These are phyloP conservation scores for Wickerhamomyces xylosicus DNA, from an alignment of 805 yeast genomes.

Conservation along the genomic window DNA sequence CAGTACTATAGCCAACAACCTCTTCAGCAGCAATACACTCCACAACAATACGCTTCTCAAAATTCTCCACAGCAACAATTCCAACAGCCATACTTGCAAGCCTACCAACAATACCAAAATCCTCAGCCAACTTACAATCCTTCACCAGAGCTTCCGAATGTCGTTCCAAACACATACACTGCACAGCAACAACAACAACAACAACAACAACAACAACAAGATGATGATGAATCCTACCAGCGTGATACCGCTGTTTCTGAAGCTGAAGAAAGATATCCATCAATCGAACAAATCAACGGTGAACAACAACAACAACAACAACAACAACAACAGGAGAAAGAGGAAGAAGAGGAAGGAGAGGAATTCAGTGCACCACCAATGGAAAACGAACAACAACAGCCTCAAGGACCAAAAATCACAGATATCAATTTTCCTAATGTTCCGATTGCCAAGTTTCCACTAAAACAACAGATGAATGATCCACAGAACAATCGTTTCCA, in stretches of 20 bases:
- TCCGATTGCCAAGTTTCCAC: conserved; percentile 21
- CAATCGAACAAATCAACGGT: too few relatives aligned
- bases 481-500: too few relatives aligned
- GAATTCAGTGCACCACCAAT: too few relatives aligned
- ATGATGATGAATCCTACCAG: conserved; percentile 1
- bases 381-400: conserved; percentile 5
- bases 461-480: neutral
- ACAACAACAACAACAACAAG: neutral
- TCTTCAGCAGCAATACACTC: conserved; percentile 3
- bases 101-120: conserved; percentile 6
- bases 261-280: conserved; percentile 6
- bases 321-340: conserved; percentile 6
- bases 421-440: conserved; percentile 31
- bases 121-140: conserved; percentile 6
- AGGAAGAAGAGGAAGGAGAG: conserved; percentile 4
- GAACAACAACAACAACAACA: conserved; percentile 2
- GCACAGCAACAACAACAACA: neutral
- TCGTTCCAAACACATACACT: conserved; percentile 1
- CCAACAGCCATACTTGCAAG: conserved; percentile 4
- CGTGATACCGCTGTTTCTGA: conserved; percentile 1
- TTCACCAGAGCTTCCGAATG: conserved; percentile 2
- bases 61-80: conserved; percentile 1
- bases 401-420: conserved; percentile 17
- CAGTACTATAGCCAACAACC: neutral
- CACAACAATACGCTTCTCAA: conserved; percentile 3